Base-by-base conservation (phyloP, 768 basidiomycete genomes). In the Tephrocybe sp. region DNA sequence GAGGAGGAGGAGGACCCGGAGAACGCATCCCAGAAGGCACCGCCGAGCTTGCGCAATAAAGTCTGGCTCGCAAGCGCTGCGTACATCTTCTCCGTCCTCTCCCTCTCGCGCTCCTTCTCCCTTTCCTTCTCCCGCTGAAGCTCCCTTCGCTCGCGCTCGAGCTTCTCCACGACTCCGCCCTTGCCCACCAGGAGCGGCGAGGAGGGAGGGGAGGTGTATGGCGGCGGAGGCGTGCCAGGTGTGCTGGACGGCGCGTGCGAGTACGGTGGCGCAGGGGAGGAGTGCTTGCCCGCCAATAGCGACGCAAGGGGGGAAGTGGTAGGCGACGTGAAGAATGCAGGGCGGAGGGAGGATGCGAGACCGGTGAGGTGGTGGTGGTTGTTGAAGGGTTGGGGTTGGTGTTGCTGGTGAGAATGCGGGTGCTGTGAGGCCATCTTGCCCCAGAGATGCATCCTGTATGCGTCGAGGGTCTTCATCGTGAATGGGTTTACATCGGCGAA, bases 391-490 rank as follows among this genome's bases (percentile, higher is more conserved):
- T n/a, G n/a, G 27, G 64, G 63, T 38, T 68, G 65, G 38, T 69
- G 65, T 24, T 68, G 68, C n/a, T 75, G 64, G 46, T 72, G 64
- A 53, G 66, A 51, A 55, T 63, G 46, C 34, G 70, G 70, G 19
- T 81, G 87, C 57, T 92, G 91, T 26, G 83, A 77, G 0, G 92
- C 92, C 83, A 96, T 89, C 69, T 87, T 82, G 27, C 85, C 82
- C 94, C 93, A 96, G 0, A 97, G 75, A 53, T 96, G 93, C 89
- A 93, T 93, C 34, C 93, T 80, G 59, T 79, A 91, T 64, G 84
- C 80, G 68, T 95, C 92, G 56, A 95, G 72, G 1, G 80, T 83
- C 74, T 92, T 93, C 75, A 95, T 80, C 2, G 88, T 93, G 68
- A 94, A 94, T 11, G 86, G 84, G 56, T 90, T 92, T 54, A 75